Evolutionary conservation across 2,329 filamentous ascomycete genomes (phyloP), one percentile per base, ranked within the genome.

Genomic region (Arachnomyces sp.): DNA sequence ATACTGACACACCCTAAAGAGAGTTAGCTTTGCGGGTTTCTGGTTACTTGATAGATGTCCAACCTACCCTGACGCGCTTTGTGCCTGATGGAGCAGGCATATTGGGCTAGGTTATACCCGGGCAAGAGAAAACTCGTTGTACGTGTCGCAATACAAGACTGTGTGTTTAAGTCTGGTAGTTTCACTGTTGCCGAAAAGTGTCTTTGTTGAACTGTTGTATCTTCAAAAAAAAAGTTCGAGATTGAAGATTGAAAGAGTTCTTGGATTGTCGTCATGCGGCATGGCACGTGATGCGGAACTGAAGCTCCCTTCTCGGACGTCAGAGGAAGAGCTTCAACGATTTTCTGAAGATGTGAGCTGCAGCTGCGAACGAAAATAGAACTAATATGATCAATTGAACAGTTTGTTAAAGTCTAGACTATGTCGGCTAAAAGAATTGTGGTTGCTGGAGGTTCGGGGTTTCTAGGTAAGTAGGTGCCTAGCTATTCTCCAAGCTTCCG

Each of bases 401-500:
- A 34, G 42, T 39, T 42, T 8, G 12, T 31, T 37, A 39, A 45
- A 32, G 39, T 31, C 44, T 40, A n/a, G 18, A 56, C 73, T 39
- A 70, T 74, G 49, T 73, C 74, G 36, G 71, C 78, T 42, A 95
- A 88, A 68, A 83, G 80, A 65, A 72, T 98, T 32, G 80, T 96
- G 31, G 88, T 98, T 40, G 93, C 86, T 51, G 92, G 92, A 51
- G 90, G 90, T 44, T 95, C 86, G 63, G 90, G 92, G 28, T 98
- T 96, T 60, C 67, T 98, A 17, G 87, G 87, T 65, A 57, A 21
- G 58, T 55, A 75, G 73, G 40, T 45, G 43, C n/a, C n/a, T 38
- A 38, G 21, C 21, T 44, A 9, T 30, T 11, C 21, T 15, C 2
- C 29, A 42, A 25, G 18, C 18, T 29, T 34, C 28, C 29, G 21